phyloP scores from a whole-genome alignment of 2,329 filamentous ascomycete genomes.

The Nakataea oryzae region DNA sequence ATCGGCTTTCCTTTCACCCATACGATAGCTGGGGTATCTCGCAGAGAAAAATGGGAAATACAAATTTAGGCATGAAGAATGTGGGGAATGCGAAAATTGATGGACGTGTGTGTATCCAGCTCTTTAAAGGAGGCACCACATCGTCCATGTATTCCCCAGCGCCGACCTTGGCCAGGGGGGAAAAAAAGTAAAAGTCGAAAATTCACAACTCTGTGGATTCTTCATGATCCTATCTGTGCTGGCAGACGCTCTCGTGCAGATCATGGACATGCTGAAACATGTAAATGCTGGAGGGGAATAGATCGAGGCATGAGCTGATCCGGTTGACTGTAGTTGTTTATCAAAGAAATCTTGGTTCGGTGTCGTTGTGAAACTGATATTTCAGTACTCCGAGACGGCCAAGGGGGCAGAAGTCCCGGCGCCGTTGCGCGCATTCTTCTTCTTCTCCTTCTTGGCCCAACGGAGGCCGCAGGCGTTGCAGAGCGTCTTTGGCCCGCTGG shows the following conservation, averaged over 20 bases:
- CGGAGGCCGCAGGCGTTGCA: constrained; percentile 86
- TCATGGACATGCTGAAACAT: not conserved
- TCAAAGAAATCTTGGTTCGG: not conserved
- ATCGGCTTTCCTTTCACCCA: not conserved
- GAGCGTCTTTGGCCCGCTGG: constrained; percentile 83
- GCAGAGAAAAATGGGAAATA: not conserved
- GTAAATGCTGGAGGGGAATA: not conserved
- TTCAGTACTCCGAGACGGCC: not conserved
- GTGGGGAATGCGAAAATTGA: not conserved
- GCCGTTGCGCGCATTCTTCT: constrained; percentile 26
- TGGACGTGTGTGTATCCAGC: not conserved
- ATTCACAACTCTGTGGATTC: not conserved
- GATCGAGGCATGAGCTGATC: not conserved
- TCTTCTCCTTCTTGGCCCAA: constrained; percentile 78
- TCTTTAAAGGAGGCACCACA: not conserved
- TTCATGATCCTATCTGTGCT: not conserved
- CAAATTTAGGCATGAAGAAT: not conserved
- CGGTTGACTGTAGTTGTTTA: too few species aligned
- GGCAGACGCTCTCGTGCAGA: not conserved
- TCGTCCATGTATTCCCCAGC: not conserved
- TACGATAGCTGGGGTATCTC: not conserved
- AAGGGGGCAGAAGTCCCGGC: constrained; percentile 4
- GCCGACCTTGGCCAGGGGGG: not conserved
- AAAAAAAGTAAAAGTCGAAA: not conserved
- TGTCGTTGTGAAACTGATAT: not conserved